Evolutionary conservation across 148 eudicot species (phyloP), one percentile per base, ranked within the genome.

Genomic region (Persicaria tinctoria): DNA sequence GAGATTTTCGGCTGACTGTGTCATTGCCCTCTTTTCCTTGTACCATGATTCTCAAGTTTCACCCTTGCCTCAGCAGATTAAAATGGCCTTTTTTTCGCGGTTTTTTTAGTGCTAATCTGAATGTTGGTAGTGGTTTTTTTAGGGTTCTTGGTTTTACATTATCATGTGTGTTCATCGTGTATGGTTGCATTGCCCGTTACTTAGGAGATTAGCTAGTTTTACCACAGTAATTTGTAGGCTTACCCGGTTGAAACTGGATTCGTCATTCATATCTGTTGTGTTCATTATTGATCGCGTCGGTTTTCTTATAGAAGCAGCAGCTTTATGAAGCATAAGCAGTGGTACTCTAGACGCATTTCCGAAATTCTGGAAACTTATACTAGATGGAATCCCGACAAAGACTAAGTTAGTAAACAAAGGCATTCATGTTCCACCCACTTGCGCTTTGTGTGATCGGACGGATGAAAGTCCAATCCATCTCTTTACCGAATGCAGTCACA

Each of bases 1-100:
- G 84, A 82, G 78, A 55, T 82, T 74, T 81, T 85, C 18, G 82
- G 86, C 73, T 86, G 83, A 84, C 83, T 32, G 41, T 32, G 41
- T 32, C 41, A 32, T 32, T 32, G 41, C 41, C 2, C 41, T 32
- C 20, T 14, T 66, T 32, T 32, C 41, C 41, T 66, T 57, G 63
- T 57, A 57, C 63, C 20, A 10, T 57, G 14, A 57, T 57, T n/a
- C 0, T 57, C 18, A 10, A 57, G 41, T 32, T 32, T 32, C 41
- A 32, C 41, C 41, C 41, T 32, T 32, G 41, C 41, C 41, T 32
- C 41, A 32, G 41, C 41, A 32, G 41, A 32, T 32, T 32, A 32
- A 32, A 32, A 32, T 18, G 32, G 9, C 63, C 23, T 57, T 3
- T 10, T 57, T 8, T 57, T 57, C 27, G 5, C 17, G 45, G 45